Percentiles rank a stretch among this genome's conserved stretches.
Evolutionary conservation across 306 rosid genomes (phyloP).

Genomic region (Dryas octopetala): DNA sequence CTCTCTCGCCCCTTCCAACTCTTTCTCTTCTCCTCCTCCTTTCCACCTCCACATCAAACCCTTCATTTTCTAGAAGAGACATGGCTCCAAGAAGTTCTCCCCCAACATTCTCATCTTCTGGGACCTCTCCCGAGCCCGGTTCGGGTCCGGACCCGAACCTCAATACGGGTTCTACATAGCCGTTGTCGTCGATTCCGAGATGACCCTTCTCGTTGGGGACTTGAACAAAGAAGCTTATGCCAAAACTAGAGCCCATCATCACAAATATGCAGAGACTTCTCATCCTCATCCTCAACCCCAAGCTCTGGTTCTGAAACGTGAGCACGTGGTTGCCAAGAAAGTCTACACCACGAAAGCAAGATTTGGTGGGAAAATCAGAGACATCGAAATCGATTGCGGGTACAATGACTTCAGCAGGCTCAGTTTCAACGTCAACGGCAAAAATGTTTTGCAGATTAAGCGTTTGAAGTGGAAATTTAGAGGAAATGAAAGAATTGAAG

Average conservation of each 20-base stretch:
- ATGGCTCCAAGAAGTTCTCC: conserved; percentile 65
- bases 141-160: conserved; percentile 75
- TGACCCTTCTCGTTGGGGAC: conserved; percentile 72
- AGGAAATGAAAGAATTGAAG: conserved; percentile 67
- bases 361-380: conserved; percentile 60
- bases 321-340: conserved; percentile 66
- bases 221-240: conserved; percentile 49
- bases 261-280: not conserved
- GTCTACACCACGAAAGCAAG: conserved; percentile 57
- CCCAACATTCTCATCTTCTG: conserved; percentile 52
- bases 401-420: conserved; percentile 40
- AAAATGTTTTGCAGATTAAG: conserved; percentile 52
- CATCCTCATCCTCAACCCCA: conserved; percentile 27
- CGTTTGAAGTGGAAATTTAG: conserved; percentile 80
- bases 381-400: conserved; percentile 66
- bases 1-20: conserved; percentile 44
- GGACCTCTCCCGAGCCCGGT: conserved; percentile 68
- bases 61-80: conserved; percentile 72
- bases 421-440: conserved; percentile 47
- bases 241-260: conserved; percentile 44
- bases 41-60: conserved; percentile 68
- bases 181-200: conserved; percentile 56
- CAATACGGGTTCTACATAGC: conserved; percentile 64
- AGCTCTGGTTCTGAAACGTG: conserved; percentile 53
- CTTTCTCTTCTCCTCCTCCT: conserved; percentile 24